Percentiles rank a stretch among this genome's conserved stretches.
phyloP scores from a whole-genome alignment of 345 rosid species.

The Stellera chamaejasme region DNA sequence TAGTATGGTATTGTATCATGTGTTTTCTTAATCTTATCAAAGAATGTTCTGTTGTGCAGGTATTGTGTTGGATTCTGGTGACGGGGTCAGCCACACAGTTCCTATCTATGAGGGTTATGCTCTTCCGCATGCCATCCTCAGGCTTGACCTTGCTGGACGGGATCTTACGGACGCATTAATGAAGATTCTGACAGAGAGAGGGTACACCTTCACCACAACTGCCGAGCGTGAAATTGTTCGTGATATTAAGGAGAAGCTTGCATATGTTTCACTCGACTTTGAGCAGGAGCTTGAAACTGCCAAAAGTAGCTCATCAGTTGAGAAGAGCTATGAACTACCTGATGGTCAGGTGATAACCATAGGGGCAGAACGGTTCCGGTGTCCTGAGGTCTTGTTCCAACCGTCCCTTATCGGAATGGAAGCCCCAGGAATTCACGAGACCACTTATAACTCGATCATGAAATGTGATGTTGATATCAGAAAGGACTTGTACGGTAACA shows the following conservation, averaged over 20 bases:
- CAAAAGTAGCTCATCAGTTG: conserved; percentile 27
- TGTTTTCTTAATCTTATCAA: background rate
- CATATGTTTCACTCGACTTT: conserved; percentile 27
- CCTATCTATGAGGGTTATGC: conserved; percentile 64
- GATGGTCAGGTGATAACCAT: conserved; percentile 32
- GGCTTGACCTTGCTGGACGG: conserved; percentile 59
- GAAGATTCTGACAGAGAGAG: conserved; percentile 48
- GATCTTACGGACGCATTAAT: conserved; percentile 54
- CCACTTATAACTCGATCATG: conserved; percentile 32
- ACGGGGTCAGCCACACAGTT: conserved; percentile 54
- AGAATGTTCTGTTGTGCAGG: conserved; percentile 19
- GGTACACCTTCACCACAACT: conserved; percentile 32
- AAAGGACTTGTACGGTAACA: conserved; percentile 28
- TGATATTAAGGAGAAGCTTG: conserved; percentile 30
- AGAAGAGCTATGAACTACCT: conserved; percentile 27
- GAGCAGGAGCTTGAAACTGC: conserved; percentile 33
- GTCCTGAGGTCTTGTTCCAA: conserved; percentile 32
- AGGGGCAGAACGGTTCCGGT: conserved; percentile 28
- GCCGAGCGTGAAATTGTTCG: conserved; percentile 36
- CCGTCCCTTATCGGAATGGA: conserved; percentile 32
- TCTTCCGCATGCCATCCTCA: conserved; percentile 60
- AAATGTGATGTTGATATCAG: conserved; percentile 30
- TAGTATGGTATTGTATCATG: background rate
- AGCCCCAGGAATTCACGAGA: conserved; percentile 32
- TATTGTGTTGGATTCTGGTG: conserved; percentile 58